Conservation (phyloP, 129 eudicot genomes). For the carrot (Daucus carota) region DNA sequence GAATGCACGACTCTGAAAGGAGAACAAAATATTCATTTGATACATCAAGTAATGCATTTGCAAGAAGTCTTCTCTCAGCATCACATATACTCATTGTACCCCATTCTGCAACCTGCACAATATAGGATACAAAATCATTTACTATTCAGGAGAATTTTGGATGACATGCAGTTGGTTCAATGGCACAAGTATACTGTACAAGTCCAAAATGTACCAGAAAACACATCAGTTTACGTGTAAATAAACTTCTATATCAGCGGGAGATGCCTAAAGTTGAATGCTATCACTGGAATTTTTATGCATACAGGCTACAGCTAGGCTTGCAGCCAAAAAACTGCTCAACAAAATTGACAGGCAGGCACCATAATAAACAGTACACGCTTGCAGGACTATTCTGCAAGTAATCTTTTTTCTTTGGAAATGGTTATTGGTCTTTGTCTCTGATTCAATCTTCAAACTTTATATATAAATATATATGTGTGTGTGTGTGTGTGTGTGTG, state of each 20-base stretch:
- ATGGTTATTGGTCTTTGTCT: background rate
- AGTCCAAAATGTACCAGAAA: background rate
- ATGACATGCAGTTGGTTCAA: background rate
- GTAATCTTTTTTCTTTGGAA: background rate
- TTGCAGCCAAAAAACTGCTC: background rate
- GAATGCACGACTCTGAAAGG: slow-evolving; percentile 94
- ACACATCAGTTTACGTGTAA: background rate
- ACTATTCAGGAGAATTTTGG: background rate
- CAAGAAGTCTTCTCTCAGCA: slow-evolving; percentile 87
- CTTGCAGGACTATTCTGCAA: background rate
- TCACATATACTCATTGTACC: slow-evolving; percentile 96
- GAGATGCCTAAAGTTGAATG: background rate
- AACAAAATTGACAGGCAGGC: background rate
- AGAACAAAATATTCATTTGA: slow-evolving; percentile 78
- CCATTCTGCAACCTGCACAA: slow-evolving; percentile 73
- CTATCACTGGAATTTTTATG: background rate
- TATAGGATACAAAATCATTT: background rate
- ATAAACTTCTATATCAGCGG: background rate
- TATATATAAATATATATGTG: too few relatives aligned
- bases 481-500: too few relatives aligned
- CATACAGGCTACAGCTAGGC: too few relatives aligned
- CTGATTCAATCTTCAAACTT: background rate
- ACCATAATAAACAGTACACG: background rate
- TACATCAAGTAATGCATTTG: slow-evolving; percentile 80
- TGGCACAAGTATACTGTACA: background rate